Evolutionary conservation across 1,139 yeast species (phyloP).

Genomic region (Hyphopichia fennica): DNA sequence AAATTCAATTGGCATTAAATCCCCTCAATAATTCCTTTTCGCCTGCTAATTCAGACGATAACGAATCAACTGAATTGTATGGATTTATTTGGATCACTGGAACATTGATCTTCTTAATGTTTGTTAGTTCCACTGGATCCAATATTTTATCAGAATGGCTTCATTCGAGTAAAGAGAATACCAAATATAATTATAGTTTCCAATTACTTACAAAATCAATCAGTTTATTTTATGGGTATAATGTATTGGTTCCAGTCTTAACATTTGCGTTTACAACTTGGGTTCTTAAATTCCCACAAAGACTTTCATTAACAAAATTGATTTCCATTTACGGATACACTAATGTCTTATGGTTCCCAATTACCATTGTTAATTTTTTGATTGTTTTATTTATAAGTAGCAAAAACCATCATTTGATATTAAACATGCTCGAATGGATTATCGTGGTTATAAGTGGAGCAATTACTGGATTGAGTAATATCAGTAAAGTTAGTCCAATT

Average conservation of each 20-base stretch:
- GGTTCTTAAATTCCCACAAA: conserved; percentile 41
- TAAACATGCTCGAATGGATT: conserved; percentile 47
- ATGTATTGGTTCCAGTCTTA: conserved; percentile 57
- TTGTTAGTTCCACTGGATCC: conserved; percentile 67
- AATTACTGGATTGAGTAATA: conserved; percentile 49
- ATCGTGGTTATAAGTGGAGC: conserved; percentile 46
- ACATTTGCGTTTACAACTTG: conserved; percentile 50
- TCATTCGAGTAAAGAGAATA: conserved; percentile 33
- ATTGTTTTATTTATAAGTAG: conserved; percentile 47
- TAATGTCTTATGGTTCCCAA: conserved; percentile 77
- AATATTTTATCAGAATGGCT: conserved; percentile 48
- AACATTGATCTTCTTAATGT: conserved; percentile 68
- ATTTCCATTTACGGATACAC: conserved; percentile 78
- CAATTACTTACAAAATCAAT: conserved; percentile 66
- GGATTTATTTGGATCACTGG: conserved; percentile 88
- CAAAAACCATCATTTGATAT: conserved; percentile 28
- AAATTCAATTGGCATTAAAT: conserved; percentile 43
- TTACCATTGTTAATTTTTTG: conserved; percentile 57
- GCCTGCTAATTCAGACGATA: conserved; percentile 17
- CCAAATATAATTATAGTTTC: conserved; percentile 57
- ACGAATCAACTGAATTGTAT: conserved; percentile 60
- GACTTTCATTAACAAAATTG: conserved; percentile 40
- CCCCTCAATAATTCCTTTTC: conserved; percentile 35
- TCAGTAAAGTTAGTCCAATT: conserved; percentile 44
- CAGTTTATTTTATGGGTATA: conserved; percentile 69